Evolutionary conservation across 2,329 filamentous ascomycete species (phyloP).

Genomic region (Pseudogymnoascus sp.): DNA sequence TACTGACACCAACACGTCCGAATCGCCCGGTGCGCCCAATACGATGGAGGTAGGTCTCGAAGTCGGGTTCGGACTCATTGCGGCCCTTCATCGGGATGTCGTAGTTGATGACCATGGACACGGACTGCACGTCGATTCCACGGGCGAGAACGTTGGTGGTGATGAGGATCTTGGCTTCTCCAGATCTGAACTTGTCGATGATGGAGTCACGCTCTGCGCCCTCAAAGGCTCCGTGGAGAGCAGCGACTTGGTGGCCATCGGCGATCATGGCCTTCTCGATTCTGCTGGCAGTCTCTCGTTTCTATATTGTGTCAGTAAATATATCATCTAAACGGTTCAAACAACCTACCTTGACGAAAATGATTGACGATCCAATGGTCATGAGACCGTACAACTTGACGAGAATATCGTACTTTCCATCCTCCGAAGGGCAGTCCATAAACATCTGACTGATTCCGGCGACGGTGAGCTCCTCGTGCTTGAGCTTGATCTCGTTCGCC

Average conservation of each 20-base stretch:
- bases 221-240: slow-evolving; percentile 81
- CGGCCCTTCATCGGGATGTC: slow-evolving; percentile 69
- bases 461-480: slow-evolving; percentile 87
- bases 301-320: slow-evolving; percentile 40
- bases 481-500: slow-evolving; percentile 78
- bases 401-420: slow-evolving; percentile 79
- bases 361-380: slow-evolving; percentile 95
- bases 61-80: slow-evolving; percentile 76
- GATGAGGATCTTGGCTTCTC: slow-evolving; percentile 89
- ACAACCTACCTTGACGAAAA: slow-evolving; percentile 75
- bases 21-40: slow-evolving; percentile 97
- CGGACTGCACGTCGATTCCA: slow-evolving; percentile 87
- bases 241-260: slow-evolving; percentile 87
- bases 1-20: slow-evolving; percentile 89
- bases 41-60: slow-evolving; percentile 93
- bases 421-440: slow-evolving; percentile 78
- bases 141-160: slow-evolving; percentile 95
- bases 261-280: slow-evolving; percentile 79
- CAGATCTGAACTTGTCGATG: slow-evolving; percentile 77
- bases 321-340: background rate
- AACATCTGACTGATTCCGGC: slow-evolving; percentile 98
- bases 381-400: slow-evolving; percentile 93
- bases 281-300: slow-evolving; percentile 72
- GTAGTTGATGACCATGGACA: slow-evolving; percentile 99
- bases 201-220: slow-evolving; percentile 74